Evolutionary conservation across 2,329 filamentous ascomycete species (phyloP).

Genomic region (Cercospora zeina): DNA sequence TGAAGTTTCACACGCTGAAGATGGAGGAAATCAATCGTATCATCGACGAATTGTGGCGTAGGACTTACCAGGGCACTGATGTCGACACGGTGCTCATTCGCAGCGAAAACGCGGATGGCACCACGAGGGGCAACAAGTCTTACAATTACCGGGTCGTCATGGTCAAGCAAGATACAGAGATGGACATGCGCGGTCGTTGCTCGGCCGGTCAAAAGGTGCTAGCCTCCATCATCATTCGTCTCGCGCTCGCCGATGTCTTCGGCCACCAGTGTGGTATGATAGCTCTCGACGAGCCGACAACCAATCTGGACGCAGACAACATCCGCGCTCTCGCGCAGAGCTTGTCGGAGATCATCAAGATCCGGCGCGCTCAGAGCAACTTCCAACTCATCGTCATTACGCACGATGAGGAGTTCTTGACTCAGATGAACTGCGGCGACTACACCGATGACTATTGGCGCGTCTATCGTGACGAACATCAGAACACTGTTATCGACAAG

Average conservation of each 20-base stretch:
- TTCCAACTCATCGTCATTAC: constrained; percentile 99
- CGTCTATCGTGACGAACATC: constrained; percentile 75
- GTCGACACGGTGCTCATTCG: constrained; percentile 95
- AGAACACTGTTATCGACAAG: constrained; percentile 83
- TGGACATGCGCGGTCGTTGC: constrained; percentile 99
- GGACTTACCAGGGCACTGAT: constrained; percentile 94
- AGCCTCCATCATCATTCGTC: constrained; percentile 93
- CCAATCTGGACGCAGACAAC: constrained; percentile 93
- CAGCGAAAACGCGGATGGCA: constrained; percentile 72
- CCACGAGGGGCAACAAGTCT: constrained; percentile 68
- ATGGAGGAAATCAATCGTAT: constrained; percentile 98
- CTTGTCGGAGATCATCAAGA: constrained; percentile 81
- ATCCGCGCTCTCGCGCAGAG: constrained; percentile 84
- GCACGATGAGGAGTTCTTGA: constrained; percentile 94
- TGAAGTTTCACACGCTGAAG: constrained; percentile 93
- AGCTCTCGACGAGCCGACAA: constrained; percentile 95
- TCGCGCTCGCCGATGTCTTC: constrained; percentile 94
- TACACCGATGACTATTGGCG: constrained; percentile 92
- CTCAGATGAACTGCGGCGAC: constrained; percentile 89
- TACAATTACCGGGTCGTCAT: constrained; percentile 98
- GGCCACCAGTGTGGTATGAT: constrained; percentile 95
- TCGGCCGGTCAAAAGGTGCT: constrained; percentile 96
- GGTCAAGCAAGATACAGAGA: constrained; percentile 95
- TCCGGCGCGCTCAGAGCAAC: constrained; percentile 81
- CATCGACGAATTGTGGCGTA: constrained; percentile 93